Percentiles rank a stretch among this genome's conserved stretches.
These are phyloP conservation scores for Nemania sp. DNA, from an alignment of 2,329 filamentous ascomycete species.

Conservation along the genomic window DNA sequence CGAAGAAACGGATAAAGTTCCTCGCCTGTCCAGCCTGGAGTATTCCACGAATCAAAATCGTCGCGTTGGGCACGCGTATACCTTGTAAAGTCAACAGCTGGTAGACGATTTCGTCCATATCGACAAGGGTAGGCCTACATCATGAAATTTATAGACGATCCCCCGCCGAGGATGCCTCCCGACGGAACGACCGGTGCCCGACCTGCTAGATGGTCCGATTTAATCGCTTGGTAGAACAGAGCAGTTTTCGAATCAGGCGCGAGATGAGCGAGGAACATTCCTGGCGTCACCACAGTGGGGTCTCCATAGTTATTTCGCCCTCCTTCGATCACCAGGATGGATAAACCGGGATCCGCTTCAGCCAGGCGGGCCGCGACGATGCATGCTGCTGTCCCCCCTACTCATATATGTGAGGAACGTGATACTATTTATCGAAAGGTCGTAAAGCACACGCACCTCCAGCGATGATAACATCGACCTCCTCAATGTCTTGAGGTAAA, in stretches of 20 bases:
- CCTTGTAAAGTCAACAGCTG: conserved; percentile 19
- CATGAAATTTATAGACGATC: conserved; percentile 55
- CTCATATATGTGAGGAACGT: not conserved
- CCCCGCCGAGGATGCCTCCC: conserved; percentile 57
- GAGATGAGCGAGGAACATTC: conserved; percentile 52
- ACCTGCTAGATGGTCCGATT: conserved; percentile 45
- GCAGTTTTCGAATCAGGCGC: conserved; percentile 47
- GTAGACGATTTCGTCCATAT: not conserved
- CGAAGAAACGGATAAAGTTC: conserved; percentile 54
- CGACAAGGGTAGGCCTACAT: conserved; percentile 36
- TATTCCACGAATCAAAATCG: conserved; percentile 41
- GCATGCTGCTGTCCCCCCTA: conserved; percentile 31
- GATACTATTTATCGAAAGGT: not conserved
- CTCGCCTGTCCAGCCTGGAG: conserved; percentile 37
- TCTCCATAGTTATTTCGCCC: conserved; percentile 22
- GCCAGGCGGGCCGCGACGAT: conserved; percentile 27
- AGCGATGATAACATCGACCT: conserved; percentile 38
- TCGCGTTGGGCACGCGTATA: conserved; percentile 40
- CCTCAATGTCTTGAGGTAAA: conserved; percentile 26
- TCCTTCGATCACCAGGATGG: conserved; percentile 30
- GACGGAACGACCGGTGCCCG: conserved; percentile 46
- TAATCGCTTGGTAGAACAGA: conserved; percentile 51
- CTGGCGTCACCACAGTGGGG: conserved; percentile 46
- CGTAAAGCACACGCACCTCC: conserved; percentile 29
- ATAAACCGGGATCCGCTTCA: conserved; percentile 27